Conservation (phyloP, 129 eudicot species). For the Escallonia herrerae region DNA sequence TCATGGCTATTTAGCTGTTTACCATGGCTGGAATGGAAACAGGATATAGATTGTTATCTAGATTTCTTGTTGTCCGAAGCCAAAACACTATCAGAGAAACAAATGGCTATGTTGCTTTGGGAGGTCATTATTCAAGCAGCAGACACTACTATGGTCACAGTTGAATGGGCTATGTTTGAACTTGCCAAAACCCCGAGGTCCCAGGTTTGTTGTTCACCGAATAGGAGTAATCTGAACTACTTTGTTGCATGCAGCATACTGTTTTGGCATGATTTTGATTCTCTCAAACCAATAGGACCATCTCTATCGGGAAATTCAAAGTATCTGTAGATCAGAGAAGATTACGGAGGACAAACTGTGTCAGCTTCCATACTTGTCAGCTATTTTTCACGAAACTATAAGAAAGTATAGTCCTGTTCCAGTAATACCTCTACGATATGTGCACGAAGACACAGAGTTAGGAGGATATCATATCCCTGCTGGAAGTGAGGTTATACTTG, state of each 20-base stretch:
- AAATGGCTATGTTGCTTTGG: conserved; percentile 39
- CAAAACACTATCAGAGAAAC: conserved; percentile 27
- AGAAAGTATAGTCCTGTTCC: conserved; percentile 56
- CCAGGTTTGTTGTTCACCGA: background rate
- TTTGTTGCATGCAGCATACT: background rate
- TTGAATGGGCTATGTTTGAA: conserved; percentile 54
- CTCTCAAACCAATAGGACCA: conserved; percentile 30
- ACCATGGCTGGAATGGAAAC: background rate
- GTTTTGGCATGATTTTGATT: background rate
- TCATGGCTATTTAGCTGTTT: too few relatives aligned
- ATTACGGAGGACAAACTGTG: conserved; percentile 43
- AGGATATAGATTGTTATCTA: conserved; percentile 21
- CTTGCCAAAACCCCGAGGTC: conserved; percentile 29
- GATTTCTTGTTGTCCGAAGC: conserved; percentile 34
- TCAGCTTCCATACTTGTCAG: conserved; percentile 45
- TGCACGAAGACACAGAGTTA: conserved; percentile 46
- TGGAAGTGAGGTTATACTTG: conserved; percentile 46
- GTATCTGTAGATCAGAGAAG: conserved; percentile 42
- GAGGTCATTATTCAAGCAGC: conserved; percentile 43
- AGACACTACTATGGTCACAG: conserved; percentile 37
- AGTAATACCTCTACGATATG: conserved; percentile 45
- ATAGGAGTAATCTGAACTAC: too few relatives aligned
- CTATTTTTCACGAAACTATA: conserved; percentile 58
- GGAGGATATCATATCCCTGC: conserved; percentile 61
- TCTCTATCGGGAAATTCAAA: conserved; percentile 39